Evolutionary conservation across 257 asterid species (phyloP).

Genomic region (Schizonepeta tenuifolia): DNA sequence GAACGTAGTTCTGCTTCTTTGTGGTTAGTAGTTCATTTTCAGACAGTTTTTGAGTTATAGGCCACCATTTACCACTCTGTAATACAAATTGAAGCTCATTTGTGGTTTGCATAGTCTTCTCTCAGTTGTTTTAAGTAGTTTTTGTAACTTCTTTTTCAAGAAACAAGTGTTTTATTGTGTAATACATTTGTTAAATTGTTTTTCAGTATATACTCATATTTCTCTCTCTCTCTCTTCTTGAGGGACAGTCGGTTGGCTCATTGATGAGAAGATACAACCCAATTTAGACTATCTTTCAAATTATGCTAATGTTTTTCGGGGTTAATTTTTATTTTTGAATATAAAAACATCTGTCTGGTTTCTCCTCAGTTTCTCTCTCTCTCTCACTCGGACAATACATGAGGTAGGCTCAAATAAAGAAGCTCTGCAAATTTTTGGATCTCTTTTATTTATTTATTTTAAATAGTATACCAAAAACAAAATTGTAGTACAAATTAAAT

Average conservation of each 20-base stretch:
- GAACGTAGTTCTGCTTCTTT: not conserved
- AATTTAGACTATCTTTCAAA: too few relatives aligned
- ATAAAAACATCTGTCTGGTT: too few relatives aligned
- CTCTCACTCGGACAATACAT: too few relatives aligned
- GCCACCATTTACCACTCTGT: not conserved
- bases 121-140: not conserved
- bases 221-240: not conserved
- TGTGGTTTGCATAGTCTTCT: conserved; percentile 9
- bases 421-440: too few relatives aligned
- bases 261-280: too few relatives aligned
- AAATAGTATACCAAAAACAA: too few relatives aligned
- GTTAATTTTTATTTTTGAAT: too few relatives aligned
- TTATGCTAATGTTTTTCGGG: too few relatives aligned
- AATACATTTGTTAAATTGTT: not conserved
- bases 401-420: too few relatives aligned
- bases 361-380: too few relatives aligned
- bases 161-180: conserved; percentile 13
- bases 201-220: not conserved
- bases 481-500: too few relatives aligned
- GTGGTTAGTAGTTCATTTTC: not conserved
- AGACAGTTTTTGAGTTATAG: not conserved
- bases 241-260: not conserved
- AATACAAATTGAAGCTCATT: not conserved
- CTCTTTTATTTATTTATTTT: too few relatives aligned
- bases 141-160: not conserved